These are phyloP conservation scores for Brassica hybrid DNA, from an alignment of 441 rosid species.

Conservation along the genomic window DNA sequence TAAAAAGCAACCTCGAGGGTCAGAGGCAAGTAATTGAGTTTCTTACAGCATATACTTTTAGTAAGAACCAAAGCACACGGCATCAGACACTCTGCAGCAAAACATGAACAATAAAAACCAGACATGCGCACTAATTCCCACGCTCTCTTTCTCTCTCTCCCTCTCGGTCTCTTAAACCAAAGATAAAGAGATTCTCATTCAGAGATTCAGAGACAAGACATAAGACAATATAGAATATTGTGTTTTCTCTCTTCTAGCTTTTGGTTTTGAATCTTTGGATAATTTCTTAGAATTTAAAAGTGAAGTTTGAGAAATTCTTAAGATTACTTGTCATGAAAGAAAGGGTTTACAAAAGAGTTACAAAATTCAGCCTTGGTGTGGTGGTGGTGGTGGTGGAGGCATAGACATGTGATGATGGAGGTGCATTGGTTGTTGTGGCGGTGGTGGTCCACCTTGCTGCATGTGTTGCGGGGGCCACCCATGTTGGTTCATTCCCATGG, in stretches of 20 bases:
- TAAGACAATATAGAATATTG: conserved; percentile 3
- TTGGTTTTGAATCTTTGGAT: conserved; percentile 10
- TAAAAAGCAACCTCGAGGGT: conserved; percentile 34
- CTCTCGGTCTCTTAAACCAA: neutral
- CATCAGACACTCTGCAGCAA: conserved; percentile 36
- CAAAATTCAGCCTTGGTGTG: neutral
- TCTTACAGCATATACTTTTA: conserved; percentile 16
- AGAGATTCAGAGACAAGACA: conserved; percentile 25
- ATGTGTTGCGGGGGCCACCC: conserved; percentile 75
- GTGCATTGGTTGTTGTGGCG: too few relatives aligned
- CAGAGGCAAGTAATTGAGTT: conserved; percentile 26
- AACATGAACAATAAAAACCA: conserved; percentile 24
- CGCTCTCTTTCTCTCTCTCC: conserved; percentile 1
- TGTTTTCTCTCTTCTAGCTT: neutral
- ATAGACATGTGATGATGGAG: too few relatives aligned
- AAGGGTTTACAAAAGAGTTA: conserved; percentile 30
- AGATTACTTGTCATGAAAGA: conserved; percentile 29
- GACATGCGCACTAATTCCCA: conserved; percentile 22
- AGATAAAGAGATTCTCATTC: conserved; percentile 27
- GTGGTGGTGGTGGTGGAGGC: too few relatives aligned
- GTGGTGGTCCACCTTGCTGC: conserved; percentile 44
- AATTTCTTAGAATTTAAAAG: conserved; percentile 12
- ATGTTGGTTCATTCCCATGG: conserved; percentile 70
- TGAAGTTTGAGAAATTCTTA: neutral
- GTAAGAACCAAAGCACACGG: conserved; percentile 32